Evolutionary conservation across 768 basidiomycete species (phyloP), one percentile per base, ranked within the genome.

Genomic region (Lentinus tigrinus): DNA sequence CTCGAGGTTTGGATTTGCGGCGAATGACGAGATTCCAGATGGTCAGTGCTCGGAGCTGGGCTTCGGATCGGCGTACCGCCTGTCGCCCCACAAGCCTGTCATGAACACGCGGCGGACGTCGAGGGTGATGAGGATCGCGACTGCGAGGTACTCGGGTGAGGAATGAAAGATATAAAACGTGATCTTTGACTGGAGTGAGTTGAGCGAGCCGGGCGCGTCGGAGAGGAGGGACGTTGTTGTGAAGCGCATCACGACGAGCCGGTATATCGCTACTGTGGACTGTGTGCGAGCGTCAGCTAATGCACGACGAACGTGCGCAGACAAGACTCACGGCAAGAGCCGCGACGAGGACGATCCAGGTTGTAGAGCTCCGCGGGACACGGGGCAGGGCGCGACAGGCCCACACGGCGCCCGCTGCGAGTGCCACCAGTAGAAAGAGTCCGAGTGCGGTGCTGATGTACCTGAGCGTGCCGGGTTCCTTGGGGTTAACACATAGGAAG

Each of bases 131-230:
- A 63, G 43, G n/a, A 59, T 34, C 28, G 57, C 49, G 3, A 16
- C 59, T 1, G 54, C 60, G 19, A 62, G 37, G 46, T 42, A 58
- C 52, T 61, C 65, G 10, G 65, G 65, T 28, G 49, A 51, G 40
- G 46, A 46, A 52, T 66, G 65, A 14, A 66, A 47, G 37, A 55
- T 24, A 49, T 62, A 63, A 43, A 66, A 63, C 21, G 39, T 27
- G 19, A 43, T 39, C 39, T 63, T 66, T 17, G 53, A 57, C 8
- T 4, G 11, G 3, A 42, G 17, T 8, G 42, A 28, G 46, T 66
- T 63, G 38, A 63, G 60, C 40, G 64, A 53, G 16, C 53, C 56
- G 3, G 61, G 56, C 0, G 46, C 58, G 17, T 36, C 48, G 13
- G 62, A 61, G 39, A 46, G 24, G 8, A 62, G 59, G 14, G 56